phyloP scores from a whole-genome alignment of 1,284 basidiomycete species.

The Fomitopsis palustris region DNA sequence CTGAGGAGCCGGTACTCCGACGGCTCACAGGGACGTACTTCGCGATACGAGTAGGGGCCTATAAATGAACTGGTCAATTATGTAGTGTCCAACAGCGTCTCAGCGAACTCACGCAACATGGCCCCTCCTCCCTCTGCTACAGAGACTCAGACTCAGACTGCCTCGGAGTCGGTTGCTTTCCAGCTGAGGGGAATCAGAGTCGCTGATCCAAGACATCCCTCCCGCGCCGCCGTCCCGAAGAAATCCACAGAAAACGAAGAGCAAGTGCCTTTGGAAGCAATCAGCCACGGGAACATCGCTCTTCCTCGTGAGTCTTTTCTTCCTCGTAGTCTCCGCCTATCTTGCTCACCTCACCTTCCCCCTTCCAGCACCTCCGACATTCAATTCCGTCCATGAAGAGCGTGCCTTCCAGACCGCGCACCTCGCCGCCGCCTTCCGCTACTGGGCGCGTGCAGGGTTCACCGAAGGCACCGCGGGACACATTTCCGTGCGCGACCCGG shows the following conservation, averaged over 20 bases:
- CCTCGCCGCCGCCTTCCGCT: background rate
- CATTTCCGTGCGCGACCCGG: background rate
- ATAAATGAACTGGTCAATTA: background rate
- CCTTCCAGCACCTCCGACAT: background rate
- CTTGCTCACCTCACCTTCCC: background rate
- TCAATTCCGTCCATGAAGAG: background rate
- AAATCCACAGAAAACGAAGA: background rate
- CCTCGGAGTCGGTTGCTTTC: background rate
- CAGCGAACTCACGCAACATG: background rate
- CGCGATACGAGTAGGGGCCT: background rate
- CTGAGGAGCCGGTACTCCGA: background rate
- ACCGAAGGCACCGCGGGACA: background rate
- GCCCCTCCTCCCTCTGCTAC: background rate
- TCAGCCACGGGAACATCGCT: background rate
- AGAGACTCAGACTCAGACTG: background rate
- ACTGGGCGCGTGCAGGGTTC: background rate
- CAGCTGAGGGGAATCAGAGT: background rate
- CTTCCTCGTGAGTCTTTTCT: background rate
- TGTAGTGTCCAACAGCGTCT: background rate
- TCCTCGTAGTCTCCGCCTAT: background rate
- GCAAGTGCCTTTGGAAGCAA: background rate
- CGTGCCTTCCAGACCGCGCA: background rate
- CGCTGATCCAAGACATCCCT: background rate
- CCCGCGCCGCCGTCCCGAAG: background rate
- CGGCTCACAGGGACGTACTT: background rate